Evolutionary conservation across 2,329 filamentous ascomycete species (phyloP), one percentile per base, ranked within the genome.

Genomic region (Fusarium tricinctum): DNA sequence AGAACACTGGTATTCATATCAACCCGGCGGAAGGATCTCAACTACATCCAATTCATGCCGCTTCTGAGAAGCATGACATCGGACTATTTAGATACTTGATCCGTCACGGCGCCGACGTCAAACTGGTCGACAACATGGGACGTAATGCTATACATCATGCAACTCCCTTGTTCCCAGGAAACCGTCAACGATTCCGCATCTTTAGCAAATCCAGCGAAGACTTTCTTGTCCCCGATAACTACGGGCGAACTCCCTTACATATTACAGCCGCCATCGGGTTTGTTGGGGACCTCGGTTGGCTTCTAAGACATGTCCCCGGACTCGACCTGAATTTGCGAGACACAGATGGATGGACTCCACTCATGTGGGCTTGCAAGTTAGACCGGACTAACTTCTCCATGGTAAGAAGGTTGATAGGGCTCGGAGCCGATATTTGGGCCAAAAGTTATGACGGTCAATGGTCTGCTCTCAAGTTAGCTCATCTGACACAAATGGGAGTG

Each of bases 321-420:
- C 13, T 22, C 4, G 14, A 58, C 7, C 12, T 46, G 5, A 22
- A 53, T 19, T 1, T 46, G 1, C 39, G 13, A 19, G 48, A 58
- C 13, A 14, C 5, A 5, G 55, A 53, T 23, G 48, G 48, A 23
- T 58, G 55, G 55, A 46, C 48, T 5, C 55, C 55, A 2, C 48
- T 58, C 2, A 58, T 58, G 48, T 53, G 50, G 33, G 55, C 40
- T 12, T 58, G 55, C n/a, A 53, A 35, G 28, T 19, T 12, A 5
- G 8, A 14, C 6, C 6, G 4, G 1, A 7, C 35, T 8, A n/a
- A 5, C 8, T 4, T 7, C 3, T 20, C n/a, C 15, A 14, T 46
- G 5, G 12, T 40, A 6, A 4, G 8, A 4, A 23, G 32, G 13
- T 12, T 58, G n/a, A 8, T 14, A 26, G 13, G 26, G 15, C 26